Evolutionary conservation across 441 rosid species (phyloP).

Genomic region (Gossypium lobatum): DNA sequence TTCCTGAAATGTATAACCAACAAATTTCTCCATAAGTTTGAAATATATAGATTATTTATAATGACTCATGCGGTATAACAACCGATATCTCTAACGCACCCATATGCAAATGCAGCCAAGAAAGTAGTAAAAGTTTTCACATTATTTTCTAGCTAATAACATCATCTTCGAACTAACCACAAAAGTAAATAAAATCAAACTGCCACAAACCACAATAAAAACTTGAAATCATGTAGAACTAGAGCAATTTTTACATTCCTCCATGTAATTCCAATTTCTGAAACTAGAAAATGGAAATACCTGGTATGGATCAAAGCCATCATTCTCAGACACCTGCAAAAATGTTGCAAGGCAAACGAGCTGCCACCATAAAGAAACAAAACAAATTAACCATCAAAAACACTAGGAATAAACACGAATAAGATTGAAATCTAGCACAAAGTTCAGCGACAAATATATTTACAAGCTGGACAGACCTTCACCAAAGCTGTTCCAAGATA

Average conservation of each 20-base stretch:
- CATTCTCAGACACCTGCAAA: slow-evolving; percentile 79
- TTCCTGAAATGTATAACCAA: slow-evolving; percentile 39
- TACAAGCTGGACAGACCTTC: slow-evolving; percentile 48
- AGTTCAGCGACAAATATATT: background rate
- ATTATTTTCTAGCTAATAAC: background rate
- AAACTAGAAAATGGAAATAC: background rate
- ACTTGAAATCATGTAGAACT: background rate
- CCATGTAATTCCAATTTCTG: background rate
- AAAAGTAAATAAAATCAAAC: background rate
- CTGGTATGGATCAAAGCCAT: slow-evolving; percentile 82
- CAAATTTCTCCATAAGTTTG: background rate
- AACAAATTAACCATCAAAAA: background rate
- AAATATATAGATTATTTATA: background rate
- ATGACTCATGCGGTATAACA: background rate
- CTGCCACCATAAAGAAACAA: slow-evolving; percentile 30
- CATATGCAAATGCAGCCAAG: background rate
- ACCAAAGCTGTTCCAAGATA: slow-evolving; percentile 81
- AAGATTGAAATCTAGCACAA: too few species aligned
- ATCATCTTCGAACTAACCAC: background rate
- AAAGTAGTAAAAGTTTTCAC: background rate
- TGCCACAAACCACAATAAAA: background rate
- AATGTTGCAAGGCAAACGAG: slow-evolving; percentile 91
- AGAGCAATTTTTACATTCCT: background rate
- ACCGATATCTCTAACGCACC: background rate
- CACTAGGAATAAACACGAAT: background rate